Conservation (phyloP, 2,329 filamentous ascomycete species). For the Elsinoe australis region DNA sequence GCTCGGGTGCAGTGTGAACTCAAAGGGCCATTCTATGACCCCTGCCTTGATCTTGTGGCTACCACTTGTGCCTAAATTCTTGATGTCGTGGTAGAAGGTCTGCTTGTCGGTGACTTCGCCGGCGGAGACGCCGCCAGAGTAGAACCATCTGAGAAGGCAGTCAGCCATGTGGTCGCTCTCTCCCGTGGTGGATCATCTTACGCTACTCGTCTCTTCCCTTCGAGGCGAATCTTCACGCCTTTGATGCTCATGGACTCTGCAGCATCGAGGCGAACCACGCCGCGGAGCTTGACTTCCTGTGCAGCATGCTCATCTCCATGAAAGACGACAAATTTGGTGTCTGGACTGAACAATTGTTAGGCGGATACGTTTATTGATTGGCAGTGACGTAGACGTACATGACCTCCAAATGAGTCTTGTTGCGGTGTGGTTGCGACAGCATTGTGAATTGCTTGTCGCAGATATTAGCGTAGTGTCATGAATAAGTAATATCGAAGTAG, state of each 20-base stretch:
- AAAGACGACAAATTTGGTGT: conserved; percentile 44
- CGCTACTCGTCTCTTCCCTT: conserved; percentile 43
- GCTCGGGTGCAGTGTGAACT: conserved; percentile 39
- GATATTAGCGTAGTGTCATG: conserved; percentile 1
- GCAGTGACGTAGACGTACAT: conserved; percentile 28
- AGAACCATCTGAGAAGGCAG: conserved; percentile 27
- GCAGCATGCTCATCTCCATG: conserved; percentile 42
- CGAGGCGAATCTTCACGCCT: conserved; percentile 40
- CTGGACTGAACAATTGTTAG: conserved; percentile 30
- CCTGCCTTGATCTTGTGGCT: conserved; percentile 45
- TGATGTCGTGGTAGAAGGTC: conserved; percentile 40
- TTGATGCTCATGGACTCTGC: conserved; percentile 42
- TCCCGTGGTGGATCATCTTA: conserved; percentile 24
- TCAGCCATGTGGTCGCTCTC: not conserved
- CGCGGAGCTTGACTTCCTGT: conserved; percentile 38
- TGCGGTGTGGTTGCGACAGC: conserved; percentile 19
- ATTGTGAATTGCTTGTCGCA: conserved; percentile 10
- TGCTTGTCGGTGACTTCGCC: conserved; percentile 40
- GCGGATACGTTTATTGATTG: conserved; percentile 12
- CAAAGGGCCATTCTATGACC: conserved; percentile 44
- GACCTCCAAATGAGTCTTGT: conserved; percentile 36
- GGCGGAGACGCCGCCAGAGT: conserved; percentile 31
- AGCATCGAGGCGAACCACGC: conserved; percentile 40
- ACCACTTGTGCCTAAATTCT: conserved; percentile 39
- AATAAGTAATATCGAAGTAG: not conserved